phyloP scores from a whole-genome alignment of 306 rosid genomes.

The Pachyrhizus erosus region DNA sequence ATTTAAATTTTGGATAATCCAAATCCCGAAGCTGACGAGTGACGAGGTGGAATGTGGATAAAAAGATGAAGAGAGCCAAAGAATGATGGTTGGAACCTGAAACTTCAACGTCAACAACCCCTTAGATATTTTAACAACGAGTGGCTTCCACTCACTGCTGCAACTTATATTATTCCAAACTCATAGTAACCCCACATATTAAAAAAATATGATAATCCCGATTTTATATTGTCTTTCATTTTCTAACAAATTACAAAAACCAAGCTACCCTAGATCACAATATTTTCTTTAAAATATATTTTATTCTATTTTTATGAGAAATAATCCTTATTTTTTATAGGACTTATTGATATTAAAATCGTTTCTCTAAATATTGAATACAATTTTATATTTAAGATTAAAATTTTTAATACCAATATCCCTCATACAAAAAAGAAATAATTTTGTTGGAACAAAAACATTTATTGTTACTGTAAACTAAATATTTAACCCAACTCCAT shows the following conservation, averaged over 20 bases:
- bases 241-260: background rate
- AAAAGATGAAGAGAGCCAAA: slow-evolving; percentile 41
- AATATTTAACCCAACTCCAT: too few relatives aligned
- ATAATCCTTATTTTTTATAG: too few relatives aligned
- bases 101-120: slow-evolving; percentile 36
- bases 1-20: background rate
- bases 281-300: too few relatives aligned
- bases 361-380: too few relatives aligned
- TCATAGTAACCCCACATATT: background rate
- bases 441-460: too few relatives aligned
- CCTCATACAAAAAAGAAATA: too few relatives aligned
- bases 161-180: background rate
- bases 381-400: too few relatives aligned
- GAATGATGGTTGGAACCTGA: slow-evolving; percentile 26
- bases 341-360: too few relatives aligned
- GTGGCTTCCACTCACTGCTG: slow-evolving; percentile 26
- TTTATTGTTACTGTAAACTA: too few relatives aligned
- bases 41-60: slow-evolving; percentile 38
- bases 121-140: slow-evolving; percentile 38
- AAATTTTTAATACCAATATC: too few relatives aligned
- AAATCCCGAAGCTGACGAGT: background rate
- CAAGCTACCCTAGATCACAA: too few relatives aligned
- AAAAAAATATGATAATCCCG: background rate
- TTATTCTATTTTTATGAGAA: too few relatives aligned
- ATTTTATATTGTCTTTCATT: background rate